Evolutionary conservation across 2,329 filamentous ascomycete genomes (phyloP).

Genomic region (Cytospora chrysosperma): DNA sequence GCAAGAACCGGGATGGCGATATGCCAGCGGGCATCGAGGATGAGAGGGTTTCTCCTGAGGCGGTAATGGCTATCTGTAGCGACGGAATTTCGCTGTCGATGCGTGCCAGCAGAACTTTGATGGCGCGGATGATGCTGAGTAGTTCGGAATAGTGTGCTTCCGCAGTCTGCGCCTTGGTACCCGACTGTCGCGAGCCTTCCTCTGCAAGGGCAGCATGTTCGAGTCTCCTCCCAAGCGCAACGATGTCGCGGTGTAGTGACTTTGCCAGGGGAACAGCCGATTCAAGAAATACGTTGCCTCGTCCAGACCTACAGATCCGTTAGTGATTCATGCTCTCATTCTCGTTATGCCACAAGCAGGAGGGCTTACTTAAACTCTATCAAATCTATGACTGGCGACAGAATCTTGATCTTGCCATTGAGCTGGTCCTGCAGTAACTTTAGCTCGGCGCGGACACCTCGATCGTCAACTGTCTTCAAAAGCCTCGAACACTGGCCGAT

Average conservation of each 20-base stretch:
- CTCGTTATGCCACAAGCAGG: background rate
- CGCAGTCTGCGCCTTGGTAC: slow-evolving; percentile 46
- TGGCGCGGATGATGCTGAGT: slow-evolving; percentile 68
- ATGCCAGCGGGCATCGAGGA: slow-evolving; percentile 77
- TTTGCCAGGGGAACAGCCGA: slow-evolving; percentile 82
- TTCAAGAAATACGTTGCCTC: slow-evolving; percentile 65
- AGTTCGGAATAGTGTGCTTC: slow-evolving; percentile 64
- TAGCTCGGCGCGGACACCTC: slow-evolving; percentile 66
- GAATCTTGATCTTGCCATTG: slow-evolving; percentile 85
- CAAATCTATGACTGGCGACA: slow-evolving; percentile 88
- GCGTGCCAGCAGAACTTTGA: slow-evolving; percentile 69
- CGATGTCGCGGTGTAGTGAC: slow-evolving; percentile 78
- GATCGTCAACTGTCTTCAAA: slow-evolving; percentile 73
- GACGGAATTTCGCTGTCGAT: slow-evolving; percentile 92
- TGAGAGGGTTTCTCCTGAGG: slow-evolving; percentile 84
- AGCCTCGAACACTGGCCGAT: slow-evolving; percentile 77
- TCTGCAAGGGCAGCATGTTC: slow-evolving; percentile 66
- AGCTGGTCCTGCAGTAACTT: slow-evolving; percentile 69
- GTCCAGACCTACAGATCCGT: slow-evolving; percentile 43
- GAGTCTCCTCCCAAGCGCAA: slow-evolving; percentile 72
- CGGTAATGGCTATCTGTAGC: slow-evolving; percentile 90
- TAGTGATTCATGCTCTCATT: slow-evolving; percentile 6
- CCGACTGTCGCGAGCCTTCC: slow-evolving; percentile 48
- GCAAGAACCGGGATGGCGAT: slow-evolving; percentile 84
- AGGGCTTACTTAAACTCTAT: slow-evolving; percentile 76